Base-by-base conservation (phyloP, 225 moss, liverwort and hornwort species). In the Polytrichum commune region DNA sequence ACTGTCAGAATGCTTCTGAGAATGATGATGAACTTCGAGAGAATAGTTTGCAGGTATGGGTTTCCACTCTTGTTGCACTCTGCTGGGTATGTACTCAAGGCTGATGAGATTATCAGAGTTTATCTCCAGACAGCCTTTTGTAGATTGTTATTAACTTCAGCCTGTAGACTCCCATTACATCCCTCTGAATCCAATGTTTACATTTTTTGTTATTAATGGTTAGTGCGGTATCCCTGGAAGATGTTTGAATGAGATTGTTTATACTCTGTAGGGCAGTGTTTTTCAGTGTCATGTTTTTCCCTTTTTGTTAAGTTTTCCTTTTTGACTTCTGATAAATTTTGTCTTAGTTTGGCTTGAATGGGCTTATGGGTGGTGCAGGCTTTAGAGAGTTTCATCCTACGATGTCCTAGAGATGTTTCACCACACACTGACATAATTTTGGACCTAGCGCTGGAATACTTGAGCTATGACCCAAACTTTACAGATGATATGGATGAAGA, bases 401-500 rank as follows among this genome's bases (percentile, higher is more conserved):
- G 93, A 68, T 99, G 95, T 80, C 95, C 98, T 68, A 90, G 95
- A 74, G 91, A 95, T 76, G 98, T 99, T 78, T 89, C 91, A 55
- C 90, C 93, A 72, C 95, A 99, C 73, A 95, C 90, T 67, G 75
- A 64, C 74, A 86, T 86, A 69, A 99, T 99, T 75, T 83, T 99
- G 81, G 84, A 93, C 71, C 84, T 99, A 69, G 87, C 90, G 46
- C 80, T 99, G 78, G 89, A 99, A 69, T 99, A 99, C 69, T 87
- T 99, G 69, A 99, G 95, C 81, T 99, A 99, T 82, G 95, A 99
- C 78, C 95, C 98, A 68, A 99, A 99, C 79, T 99, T 99, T 70
- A 99, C 98, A 74, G 98, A 99, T 83, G 98, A 99, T 72, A 99
- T 99, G 98, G 95, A 95, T 76, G 98, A 99, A 80, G 95, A 99